Percentiles rank a stretch among this genome's conserved stretches.
phyloP scores from a whole-genome alignment of 1,139 yeast species.

The Debaryomyces sp. region DNA sequence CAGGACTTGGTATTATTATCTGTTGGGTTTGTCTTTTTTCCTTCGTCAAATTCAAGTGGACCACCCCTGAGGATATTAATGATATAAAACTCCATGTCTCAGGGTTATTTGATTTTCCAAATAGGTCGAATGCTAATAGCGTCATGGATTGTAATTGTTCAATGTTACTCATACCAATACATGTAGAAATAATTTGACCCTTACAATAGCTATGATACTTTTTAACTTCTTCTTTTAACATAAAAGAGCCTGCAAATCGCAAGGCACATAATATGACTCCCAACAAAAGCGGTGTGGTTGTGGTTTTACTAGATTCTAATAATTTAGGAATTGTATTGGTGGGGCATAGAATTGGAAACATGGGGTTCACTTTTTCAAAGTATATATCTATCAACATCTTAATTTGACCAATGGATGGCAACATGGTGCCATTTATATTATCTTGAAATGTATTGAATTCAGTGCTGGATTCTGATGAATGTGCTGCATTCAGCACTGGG shows the following conservation, averaged over 20 bases:
- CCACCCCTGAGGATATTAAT: constrained; percentile 7
- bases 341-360: background rate
- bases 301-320: background rate
- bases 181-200: constrained; percentile 20
- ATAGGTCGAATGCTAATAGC: constrained; percentile 26
- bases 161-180: constrained; percentile 23
- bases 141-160: constrained; percentile 27
- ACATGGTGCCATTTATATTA: background rate
- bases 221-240: background rate
- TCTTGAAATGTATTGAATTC: background rate
- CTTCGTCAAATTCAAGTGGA: constrained; percentile 7
- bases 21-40: constrained; percentile 1
- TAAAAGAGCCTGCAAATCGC: background rate
- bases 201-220: constrained; percentile 10
- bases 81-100: constrained; percentile 31
- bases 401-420: background rate
- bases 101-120: constrained; percentile 25
- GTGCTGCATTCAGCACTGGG: background rate
- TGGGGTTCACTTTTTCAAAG: background rate
- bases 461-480: background rate
- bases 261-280: background rate
- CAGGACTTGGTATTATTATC: background rate
- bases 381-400: background rate
- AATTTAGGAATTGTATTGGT: background rate
- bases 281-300: background rate